A percentile compares a stretch with the other conserved stretches of the same genome.
These are phyloP conservation scores for Chlorella sp. DNA, from an alignment of 139 green algal genomes.

Conservation along the genomic window DNA sequence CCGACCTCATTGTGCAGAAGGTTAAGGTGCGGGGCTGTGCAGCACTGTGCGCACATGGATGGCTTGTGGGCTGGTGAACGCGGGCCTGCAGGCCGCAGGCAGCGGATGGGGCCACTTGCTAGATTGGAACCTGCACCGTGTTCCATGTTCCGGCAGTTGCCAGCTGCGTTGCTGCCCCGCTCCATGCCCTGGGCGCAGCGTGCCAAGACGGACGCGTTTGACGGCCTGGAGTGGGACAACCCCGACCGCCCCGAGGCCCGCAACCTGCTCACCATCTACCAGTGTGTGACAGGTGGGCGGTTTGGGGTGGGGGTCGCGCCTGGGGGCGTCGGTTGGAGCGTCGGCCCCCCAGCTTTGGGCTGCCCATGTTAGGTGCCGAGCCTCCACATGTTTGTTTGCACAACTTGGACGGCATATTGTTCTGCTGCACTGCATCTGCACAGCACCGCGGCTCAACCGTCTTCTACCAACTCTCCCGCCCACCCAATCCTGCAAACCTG, in stretches of 20 bases:
- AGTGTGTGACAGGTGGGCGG: slow-evolving; percentile 40
- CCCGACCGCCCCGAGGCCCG: slow-evolving; percentile 89
- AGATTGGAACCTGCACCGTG: neutral
- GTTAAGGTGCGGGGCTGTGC: slow-evolving; percentile 68
- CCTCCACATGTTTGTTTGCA: too few species aligned
- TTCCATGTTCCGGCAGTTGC: neutral
- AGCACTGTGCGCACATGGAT: too few species aligned
- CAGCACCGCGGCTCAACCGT: too few species aligned
- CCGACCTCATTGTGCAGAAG: slow-evolving; percentile 88
- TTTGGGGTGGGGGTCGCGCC: neutral
- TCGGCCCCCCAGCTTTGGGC: too few species aligned
- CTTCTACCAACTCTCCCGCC: neutral
- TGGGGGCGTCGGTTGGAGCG: too few species aligned
- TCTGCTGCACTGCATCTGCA: too few species aligned
- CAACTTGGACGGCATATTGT: too few species aligned
- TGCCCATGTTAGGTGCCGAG: too few species aligned
- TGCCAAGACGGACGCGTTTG: slow-evolving; percentile 88
- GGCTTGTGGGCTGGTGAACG: too few species aligned
- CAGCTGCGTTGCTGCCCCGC: neutral
- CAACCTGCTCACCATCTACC: slow-evolving; percentile 98
- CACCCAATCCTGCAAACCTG: neutral
- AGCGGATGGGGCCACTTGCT: too few species aligned
- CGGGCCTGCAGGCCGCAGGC: too few species aligned
- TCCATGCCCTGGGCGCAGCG: slow-evolving; percentile 42
- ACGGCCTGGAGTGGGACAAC: slow-evolving; percentile 88